Conservation (phyloP, 345 rosid genomes). For the Hevea brasiliensis region DNA sequence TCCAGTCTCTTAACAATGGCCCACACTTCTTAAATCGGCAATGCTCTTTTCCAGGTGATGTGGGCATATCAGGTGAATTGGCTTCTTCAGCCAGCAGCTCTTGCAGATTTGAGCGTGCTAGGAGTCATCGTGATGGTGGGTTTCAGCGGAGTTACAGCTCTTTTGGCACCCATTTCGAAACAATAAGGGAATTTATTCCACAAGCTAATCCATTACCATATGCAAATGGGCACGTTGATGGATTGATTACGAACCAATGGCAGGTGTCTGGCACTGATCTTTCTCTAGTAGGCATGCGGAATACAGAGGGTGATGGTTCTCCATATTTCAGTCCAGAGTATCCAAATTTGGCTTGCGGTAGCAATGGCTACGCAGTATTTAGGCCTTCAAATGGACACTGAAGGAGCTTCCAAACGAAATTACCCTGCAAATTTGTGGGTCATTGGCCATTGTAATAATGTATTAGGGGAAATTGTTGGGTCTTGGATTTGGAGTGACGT, state of each 20-base stretch:
- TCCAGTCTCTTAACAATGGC: conserved; percentile 35
- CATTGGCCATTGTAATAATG: conserved; percentile 36
- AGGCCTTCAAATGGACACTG: conserved; percentile 78
- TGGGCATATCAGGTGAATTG: conserved; percentile 43
- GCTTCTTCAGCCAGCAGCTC: conserved; percentile 42
- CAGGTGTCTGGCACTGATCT: conserved; percentile 56
- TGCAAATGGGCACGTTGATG: conserved; percentile 59
- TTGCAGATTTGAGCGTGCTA: conserved; percentile 56
- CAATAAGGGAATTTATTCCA: conserved; percentile 47
- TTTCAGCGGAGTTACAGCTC: conserved; percentile 48
- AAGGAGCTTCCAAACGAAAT: conserved; percentile 21
- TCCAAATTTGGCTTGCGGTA: conserved; percentile 54
- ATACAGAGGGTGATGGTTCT: conserved; percentile 47
- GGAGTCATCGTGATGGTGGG: conserved; percentile 55
- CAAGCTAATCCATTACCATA: conserved; percentile 45
- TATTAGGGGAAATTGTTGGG: conserved; percentile 39
- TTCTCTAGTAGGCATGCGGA: conserved; percentile 56
- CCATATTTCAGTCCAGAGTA: conserved; percentile 48
- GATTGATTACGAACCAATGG: conserved; percentile 57
- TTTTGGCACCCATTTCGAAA: conserved; percentile 41
- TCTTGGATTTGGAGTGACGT: conserved; percentile 49
- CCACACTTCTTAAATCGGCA: conserved; percentile 52
- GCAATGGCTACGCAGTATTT: conserved; percentile 59
- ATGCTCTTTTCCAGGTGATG: conserved; percentile 50
- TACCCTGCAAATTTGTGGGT: conserved; percentile 17